Conservation (phyloP, 305 asterid species). For the Fraxinus greggii region DNA sequence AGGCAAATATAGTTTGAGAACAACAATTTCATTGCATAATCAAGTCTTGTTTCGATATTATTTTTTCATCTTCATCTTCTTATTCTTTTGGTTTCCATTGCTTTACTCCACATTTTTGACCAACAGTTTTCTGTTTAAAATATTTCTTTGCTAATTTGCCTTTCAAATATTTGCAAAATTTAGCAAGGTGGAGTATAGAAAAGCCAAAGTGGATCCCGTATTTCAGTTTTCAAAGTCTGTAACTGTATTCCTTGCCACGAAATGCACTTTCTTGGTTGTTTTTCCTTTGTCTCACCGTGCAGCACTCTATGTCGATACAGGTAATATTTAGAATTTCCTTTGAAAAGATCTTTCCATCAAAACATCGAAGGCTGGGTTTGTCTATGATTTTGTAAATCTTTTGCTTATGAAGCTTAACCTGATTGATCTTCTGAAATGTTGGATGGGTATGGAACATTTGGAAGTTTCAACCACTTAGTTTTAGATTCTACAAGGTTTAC, state of each 20-base stretch:
- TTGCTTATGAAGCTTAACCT: constrained; percentile 5
- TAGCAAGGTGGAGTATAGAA: constrained; percentile 61
- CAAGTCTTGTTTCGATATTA: too few species aligned
- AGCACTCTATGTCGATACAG: constrained; percentile 70
- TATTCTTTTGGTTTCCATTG: too few species aligned
- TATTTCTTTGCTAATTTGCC: constrained; percentile 16
- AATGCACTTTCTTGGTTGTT: constrained; percentile 1
- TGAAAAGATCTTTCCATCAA: constrained; percentile 7
- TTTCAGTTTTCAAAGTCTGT: constrained; percentile 86
- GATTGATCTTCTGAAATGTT: neutral
- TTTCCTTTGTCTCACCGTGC: constrained; percentile 44
- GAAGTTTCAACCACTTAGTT: neutral
- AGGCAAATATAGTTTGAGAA: too few species aligned
- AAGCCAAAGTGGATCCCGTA: constrained; percentile 79
- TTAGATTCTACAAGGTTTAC: neutral
- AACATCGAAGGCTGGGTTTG: neutral
- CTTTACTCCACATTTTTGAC: too few species aligned
- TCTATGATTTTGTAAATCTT: neutral
- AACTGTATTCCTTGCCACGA: constrained; percentile 45
- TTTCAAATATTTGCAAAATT: constrained; percentile 55
- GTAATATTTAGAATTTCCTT: constrained; percentile 38
- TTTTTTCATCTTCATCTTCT: too few species aligned
- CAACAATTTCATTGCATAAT: too few species aligned
- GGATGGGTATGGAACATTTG: neutral
- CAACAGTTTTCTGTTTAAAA: neutral